Evolutionary conservation across 768 basidiomycete species (phyloP), one percentile per base, ranked within the genome.

Genomic region (Kwoniella pini): DNA sequence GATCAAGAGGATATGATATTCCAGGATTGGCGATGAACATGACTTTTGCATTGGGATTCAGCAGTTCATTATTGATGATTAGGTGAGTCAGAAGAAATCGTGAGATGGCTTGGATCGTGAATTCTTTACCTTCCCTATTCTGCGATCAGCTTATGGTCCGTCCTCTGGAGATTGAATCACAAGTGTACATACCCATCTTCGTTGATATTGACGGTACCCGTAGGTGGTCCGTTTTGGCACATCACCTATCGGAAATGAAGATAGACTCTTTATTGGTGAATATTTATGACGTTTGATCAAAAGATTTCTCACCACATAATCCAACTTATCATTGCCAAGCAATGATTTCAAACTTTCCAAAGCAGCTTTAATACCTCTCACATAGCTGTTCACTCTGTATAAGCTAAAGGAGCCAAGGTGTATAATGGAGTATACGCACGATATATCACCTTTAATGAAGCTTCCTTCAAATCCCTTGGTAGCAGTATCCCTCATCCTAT

Each of bases 41-140:
- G n/a, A 69, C 62, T 4, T 39, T 57, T 4, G 60, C 64, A 13
- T 36, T 51, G 4, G 40, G 19, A 21, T 24, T 7, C n/a, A 55
- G 27, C 3, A 30, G 17, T 13, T 26, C 12, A 7, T 63, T 33
- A 3, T 17, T 28, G 36, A 45, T 43, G 17, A 69, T 45, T 26
- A 56, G 39, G 53, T 60, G 58, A 30, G 62, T 24, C 9, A 69
- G 22, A 26, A 44, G 57, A 58, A 69, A 69, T n/a, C 68, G 60
- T 9, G 68, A 69, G n/a, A 60, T 7, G 2, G 43, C 54, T 46
- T 69, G 68, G 33, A 69, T 42, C 19, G 64, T 53, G 44, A 69
- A 69, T 21, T 42, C 62, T 11, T 17, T 39, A 10, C 24, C 54
- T 36, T 45, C 42, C 19, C 40, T 43, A 26, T 54, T 59, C 11